These are phyloP conservation scores for Capsella bursapastoris DNA, from an alignment of 345 rosid genomes.

Conservation along the genomic window DNA sequence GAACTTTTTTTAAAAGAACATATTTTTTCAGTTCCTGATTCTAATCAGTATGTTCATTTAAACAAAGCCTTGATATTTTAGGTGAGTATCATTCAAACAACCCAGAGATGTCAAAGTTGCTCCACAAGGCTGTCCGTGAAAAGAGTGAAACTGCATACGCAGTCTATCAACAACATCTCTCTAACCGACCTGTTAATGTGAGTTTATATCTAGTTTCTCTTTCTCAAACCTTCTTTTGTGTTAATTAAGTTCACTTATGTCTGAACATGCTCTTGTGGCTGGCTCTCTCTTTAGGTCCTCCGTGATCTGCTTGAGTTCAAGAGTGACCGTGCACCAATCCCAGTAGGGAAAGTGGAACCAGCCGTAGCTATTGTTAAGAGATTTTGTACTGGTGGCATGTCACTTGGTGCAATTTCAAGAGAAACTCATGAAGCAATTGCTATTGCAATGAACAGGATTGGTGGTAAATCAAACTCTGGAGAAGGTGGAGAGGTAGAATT, in stretches of 20 bases:
- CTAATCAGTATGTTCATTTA: slow-evolving; percentile 2
- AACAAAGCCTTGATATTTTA: slow-evolving; percentile 28
- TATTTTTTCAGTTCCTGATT: not conserved
- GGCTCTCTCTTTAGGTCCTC: slow-evolving; percentile 61
- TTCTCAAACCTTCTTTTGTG: slow-evolving; percentile 4
- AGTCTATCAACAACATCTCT: slow-evolving; percentile 94
- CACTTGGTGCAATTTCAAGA: slow-evolving; percentile 99
- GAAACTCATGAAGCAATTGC: slow-evolving; percentile 99
- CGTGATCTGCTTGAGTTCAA: slow-evolving; percentile 97
- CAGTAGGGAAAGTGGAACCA: slow-evolving; percentile 93
- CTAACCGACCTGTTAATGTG: slow-evolving; percentile 95
- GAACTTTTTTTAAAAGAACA: not conserved
- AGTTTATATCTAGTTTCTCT: slow-evolving; percentile 39
- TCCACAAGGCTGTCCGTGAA: slow-evolving; percentile 97
- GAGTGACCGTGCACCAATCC: slow-evolving; percentile 90
- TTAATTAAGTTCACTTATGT: slow-evolving; percentile 2
- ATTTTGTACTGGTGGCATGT: slow-evolving; percentile 99
- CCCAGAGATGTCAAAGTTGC: slow-evolving; percentile 98
- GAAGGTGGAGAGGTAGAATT: slow-evolving; percentile 97
- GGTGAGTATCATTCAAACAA: slow-evolving; percentile 99
- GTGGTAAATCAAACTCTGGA: slow-evolving; percentile 97
- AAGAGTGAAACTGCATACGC: slow-evolving; percentile 93
- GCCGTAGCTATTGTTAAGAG: slow-evolving; percentile 82
- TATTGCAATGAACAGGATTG: slow-evolving; percentile 95
- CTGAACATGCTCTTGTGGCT: slow-evolving; percentile 18